A percentile compares a stretch with the other conserved stretches of the same genome.
Evolutionary conservation across 768 basidiomycete species (phyloP).

Genomic region (Udeniomyces megalosporus): DNA sequence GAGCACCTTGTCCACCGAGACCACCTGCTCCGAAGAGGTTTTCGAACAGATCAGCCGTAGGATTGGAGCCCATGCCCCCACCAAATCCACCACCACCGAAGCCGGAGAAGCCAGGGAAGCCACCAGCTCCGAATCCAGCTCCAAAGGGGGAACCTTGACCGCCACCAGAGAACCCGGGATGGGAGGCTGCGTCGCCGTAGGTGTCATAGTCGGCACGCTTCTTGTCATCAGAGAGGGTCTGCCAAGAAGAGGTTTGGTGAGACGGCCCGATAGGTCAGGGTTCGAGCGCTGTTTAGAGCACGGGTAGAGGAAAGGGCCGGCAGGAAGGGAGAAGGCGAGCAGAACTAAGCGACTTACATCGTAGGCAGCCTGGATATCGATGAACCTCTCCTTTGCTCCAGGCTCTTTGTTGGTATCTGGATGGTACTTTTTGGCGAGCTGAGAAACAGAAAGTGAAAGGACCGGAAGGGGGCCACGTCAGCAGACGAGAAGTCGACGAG

Average conservation of each 20-base stretch:
- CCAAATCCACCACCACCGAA: conserved; percentile 38
- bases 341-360: conserved; percentile 58
- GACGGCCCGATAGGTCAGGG: background rate
- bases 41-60: conserved; percentile 54
- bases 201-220: conserved; percentile 81
- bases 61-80: conserved; percentile 26
- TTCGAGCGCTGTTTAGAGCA: background rate
- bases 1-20: conserved; percentile 28
- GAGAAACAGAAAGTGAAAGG: background rate
- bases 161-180: conserved; percentile 61
- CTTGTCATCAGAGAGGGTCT: conserved; percentile 88
- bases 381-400: conserved; percentile 73
- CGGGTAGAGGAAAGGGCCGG: background rate
- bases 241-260: background rate
- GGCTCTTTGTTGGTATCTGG: conserved; percentile 84
- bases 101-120: conserved; percentile 59
- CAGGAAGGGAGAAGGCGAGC: background rate
- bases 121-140: conserved; percentile 45
- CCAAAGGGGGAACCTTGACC: conserved; percentile 35
- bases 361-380: conserved; percentile 94
- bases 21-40: conserved; percentile 61
- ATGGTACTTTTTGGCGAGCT: conserved; percentile 97
- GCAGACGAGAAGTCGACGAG: background rate
- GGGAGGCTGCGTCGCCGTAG: conserved; percentile 80
- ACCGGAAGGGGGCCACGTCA: background rate